Percentiles rank a stretch among this genome's conserved stretches.
Conservation (phyloP, 495 filamentous ascomycete genomes). For the Penicillium bovifimosum region DNA sequence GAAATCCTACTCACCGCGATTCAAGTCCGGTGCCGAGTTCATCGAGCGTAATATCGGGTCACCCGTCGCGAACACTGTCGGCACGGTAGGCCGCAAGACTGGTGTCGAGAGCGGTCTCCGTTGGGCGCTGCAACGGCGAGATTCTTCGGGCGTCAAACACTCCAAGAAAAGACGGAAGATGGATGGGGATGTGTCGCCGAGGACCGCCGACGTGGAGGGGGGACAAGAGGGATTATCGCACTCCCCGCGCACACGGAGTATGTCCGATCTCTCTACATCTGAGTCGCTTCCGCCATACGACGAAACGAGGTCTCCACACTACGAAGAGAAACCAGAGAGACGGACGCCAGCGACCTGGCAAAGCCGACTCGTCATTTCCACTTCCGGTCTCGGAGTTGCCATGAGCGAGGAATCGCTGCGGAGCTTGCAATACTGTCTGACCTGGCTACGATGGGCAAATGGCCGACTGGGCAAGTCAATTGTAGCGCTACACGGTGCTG, state of each 20-base stretch:
- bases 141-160: slow-evolving; percentile 33
- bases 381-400: slow-evolving; percentile 77
- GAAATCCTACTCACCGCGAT: slow-evolving; percentile 81
- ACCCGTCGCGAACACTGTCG: slow-evolving; percentile 75
- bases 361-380: slow-evolving; percentile 72
- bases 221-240: slow-evolving; percentile 12
- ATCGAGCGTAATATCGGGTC: slow-evolving; percentile 76
- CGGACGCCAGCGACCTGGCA: slow-evolving; percentile 57
- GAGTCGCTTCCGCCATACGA: slow-evolving; percentile 79
- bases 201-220: slow-evolving; percentile 39
- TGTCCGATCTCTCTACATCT: slow-evolving; percentile 46
- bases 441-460: slow-evolving; percentile 71
- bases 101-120: slow-evolving; percentile 78
- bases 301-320: slow-evolving; percentile 64
- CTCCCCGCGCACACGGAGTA: slow-evolving; percentile 26
- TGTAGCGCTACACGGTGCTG: slow-evolving; percentile 57
- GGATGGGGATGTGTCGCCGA: slow-evolving; percentile 29
- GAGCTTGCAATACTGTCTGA: slow-evolving; percentile 71
- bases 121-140: slow-evolving; percentile 59
- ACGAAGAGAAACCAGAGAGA: slow-evolving; percentile 43
- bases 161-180: slow-evolving; percentile 61
- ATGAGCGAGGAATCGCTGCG: slow-evolving; percentile 79
- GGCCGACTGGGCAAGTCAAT: slow-evolving; percentile 66
- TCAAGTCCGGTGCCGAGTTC: slow-evolving; percentile 78
- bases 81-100: slow-evolving; percentile 71